These are phyloP conservation scores for Aotearoamyces nothofagi DNA, from an alignment of 2,329 filamentous ascomycete species.

Conservation along the genomic window DNA sequence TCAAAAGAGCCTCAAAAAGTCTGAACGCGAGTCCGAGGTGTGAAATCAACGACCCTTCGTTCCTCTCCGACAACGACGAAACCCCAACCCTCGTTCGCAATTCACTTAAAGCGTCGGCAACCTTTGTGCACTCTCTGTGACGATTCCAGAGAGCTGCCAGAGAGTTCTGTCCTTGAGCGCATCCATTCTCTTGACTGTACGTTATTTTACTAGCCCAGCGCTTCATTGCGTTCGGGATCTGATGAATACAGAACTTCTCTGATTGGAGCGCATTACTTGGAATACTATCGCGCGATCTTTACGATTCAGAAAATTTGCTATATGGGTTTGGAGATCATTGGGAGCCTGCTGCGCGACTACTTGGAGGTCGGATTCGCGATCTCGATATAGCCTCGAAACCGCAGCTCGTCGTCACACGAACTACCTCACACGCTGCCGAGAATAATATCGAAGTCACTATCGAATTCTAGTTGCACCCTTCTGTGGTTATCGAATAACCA, in stretches of 20 bases:
- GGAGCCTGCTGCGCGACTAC: too few relatives aligned
- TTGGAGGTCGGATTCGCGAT: too few relatives aligned
- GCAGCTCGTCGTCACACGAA: too few relatives aligned
- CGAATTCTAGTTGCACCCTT: too few relatives aligned
- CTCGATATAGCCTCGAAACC: too few relatives aligned
- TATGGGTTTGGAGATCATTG: too few relatives aligned
- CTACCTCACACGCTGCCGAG: too few relatives aligned
- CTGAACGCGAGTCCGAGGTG: too few relatives aligned
- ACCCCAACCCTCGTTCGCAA: constrained; percentile 7
- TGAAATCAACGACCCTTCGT: too few relatives aligned
- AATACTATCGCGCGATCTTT: constrained; percentile 5
- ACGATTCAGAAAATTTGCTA: constrained; percentile 8
- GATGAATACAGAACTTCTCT: constrained; percentile 13
- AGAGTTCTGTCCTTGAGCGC: constrained; percentile 18
- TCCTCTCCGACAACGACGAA: constrained; percentile 7
- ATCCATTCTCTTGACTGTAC: constrained; percentile 6
- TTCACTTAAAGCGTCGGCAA: constrained; percentile 13
- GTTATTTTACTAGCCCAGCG: constrained; percentile 9
- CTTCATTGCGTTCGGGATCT: constrained; percentile 14
- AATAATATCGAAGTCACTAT: too few relatives aligned
- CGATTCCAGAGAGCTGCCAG: constrained; percentile 16
- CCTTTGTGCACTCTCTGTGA: constrained; percentile 18
- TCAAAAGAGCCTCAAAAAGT: constrained; percentile 4
- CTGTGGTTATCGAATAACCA: too few relatives aligned
- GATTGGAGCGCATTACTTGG: constrained; percentile 12